A percentile compares a stretch with the other conserved stretches of the same genome.
Evolutionary conservation across 495 filamentous ascomycete genomes (phyloP).

Genomic region (Penicillium nucicola): DNA sequence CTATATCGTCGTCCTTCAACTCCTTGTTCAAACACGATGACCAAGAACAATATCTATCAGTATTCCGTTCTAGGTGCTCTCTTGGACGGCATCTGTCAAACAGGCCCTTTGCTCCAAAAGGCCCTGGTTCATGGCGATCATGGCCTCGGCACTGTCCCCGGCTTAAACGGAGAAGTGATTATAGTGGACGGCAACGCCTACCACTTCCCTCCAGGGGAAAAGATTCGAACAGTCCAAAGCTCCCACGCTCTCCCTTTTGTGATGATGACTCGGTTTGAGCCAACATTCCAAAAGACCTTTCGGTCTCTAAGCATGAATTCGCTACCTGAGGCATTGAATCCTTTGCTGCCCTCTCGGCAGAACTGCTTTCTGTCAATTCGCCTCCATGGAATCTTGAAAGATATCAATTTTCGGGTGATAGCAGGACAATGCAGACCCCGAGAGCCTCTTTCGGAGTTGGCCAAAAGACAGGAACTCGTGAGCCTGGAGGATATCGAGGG

Average conservation of each 20-base stretch:
- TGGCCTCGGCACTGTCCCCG: constrained; percentile 49
- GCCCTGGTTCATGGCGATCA: constrained; percentile 44
- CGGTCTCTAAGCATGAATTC: neutral
- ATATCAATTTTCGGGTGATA: constrained; percentile 5
- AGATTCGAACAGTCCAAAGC: neutral
- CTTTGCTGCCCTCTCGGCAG: constrained; percentile 9
- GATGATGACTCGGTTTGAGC: neutral
- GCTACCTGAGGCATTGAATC: constrained; percentile 3
- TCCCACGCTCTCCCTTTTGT: neutral
- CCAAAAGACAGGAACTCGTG: constrained; percentile 35
- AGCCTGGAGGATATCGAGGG: constrained; percentile 33
- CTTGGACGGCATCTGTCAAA: constrained; percentile 47
- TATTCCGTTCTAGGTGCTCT: constrained; percentile 50
- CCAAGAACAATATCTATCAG: constrained; percentile 45
- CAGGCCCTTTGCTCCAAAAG: constrained; percentile 32
- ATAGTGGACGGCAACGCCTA: constrained; percentile 45
- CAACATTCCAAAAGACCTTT: neutral
- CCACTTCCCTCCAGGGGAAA: constrained; percentile 24
- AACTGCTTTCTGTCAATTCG: constrained; percentile 15
- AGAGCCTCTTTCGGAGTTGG: constrained; percentile 40
- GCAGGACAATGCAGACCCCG: constrained; percentile 11
- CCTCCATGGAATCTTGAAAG: neutral
- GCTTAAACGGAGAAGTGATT: constrained; percentile 51
- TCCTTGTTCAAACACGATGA: neutral
- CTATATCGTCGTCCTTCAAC: neutral